Percentiles rank a stretch among this genome's conserved stretches.
These are phyloP conservation scores for Puccinia novopanici DNA, from an alignment of 1,284 basidiomycete species.

Conservation along the genomic window DNA sequence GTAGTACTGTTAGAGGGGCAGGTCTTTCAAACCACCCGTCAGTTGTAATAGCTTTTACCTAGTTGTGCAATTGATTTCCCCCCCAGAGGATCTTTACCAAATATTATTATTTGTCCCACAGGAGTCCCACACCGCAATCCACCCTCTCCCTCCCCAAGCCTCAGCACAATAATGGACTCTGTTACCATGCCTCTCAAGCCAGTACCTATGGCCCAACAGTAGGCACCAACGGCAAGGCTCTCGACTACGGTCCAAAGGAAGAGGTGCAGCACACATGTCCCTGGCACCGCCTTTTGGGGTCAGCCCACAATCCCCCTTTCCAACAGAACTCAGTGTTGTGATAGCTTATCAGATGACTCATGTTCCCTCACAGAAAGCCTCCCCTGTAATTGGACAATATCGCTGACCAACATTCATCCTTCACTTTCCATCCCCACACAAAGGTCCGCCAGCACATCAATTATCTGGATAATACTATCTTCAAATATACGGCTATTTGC, in stretches of 20 bases:
- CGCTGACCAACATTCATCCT: too few relatives aligned
- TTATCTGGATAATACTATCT: slow-evolving; percentile 43
- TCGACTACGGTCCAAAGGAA: slow-evolving; percentile 34
- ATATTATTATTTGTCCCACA: too few relatives aligned
- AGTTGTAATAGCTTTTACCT: too few relatives aligned
- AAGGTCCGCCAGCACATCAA: slow-evolving; percentile 44
- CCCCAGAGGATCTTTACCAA: too few relatives aligned
- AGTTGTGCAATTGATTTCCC: too few relatives aligned
- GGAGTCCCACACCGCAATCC: too few relatives aligned
- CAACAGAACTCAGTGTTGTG: slow-evolving; percentile 33
- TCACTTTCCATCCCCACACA: neutral
- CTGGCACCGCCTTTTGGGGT: slow-evolving; percentile 24
- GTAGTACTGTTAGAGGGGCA: too few relatives aligned
- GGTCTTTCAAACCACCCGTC: too few relatives aligned
- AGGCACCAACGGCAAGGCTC: slow-evolving; percentile 1
- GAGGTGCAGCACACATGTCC: neutral
- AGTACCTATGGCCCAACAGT: slow-evolving; percentile 29
- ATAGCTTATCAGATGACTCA: slow-evolving; percentile 10
- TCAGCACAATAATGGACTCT: neutral
- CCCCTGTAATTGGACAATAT: neutral
- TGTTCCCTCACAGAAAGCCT: neutral
- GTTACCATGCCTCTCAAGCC: slow-evolving; percentile 24
- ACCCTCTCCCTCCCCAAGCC: slow-evolving; percentile 27
- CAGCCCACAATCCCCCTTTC: slow-evolving; percentile 26
- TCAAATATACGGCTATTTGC: too few relatives aligned